Evolutionary conservation across 257 asterid genomes (phyloP), one percentile per base, ranked within the genome.

Genomic region (Gentiana macrophylla): DNA sequence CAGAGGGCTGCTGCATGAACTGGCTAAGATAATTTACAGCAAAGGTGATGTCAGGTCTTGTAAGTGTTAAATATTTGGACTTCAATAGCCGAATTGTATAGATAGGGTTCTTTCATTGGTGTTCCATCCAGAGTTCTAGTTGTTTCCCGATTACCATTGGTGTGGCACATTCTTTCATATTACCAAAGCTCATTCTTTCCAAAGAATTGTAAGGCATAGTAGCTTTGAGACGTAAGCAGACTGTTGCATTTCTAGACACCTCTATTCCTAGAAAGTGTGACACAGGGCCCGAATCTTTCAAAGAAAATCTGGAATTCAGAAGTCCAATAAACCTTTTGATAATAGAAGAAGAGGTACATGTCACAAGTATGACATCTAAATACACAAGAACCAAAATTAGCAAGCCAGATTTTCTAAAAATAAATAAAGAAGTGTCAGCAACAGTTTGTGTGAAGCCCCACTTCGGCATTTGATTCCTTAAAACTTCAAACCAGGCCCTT

Each of bases 61-160:
- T 38, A 5, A 38, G 4, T 1, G 44, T 38, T 5, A 38, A 5
- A 38, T 38, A 38, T 38, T 38, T 1, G 44, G 0, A 1, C 44
- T 0, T 2, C 44, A 38, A 5, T 3, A 49, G 4, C 0, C 0
- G 4, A 10, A 1, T 2, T 15, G 4, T 15, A 49, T 1, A 4
- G 52, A 49, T 4, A 8, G 12, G 3, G 5, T 3, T 49, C n/a
- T 5, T 10, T 10, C 3, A n/a, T 5, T 4, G n/a, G 5, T 10
- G 4, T 1, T 3, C 12, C n/a, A 1, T 10, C 32, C 0, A 0
- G 0, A 0, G 32, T 1, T 15, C 4, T 5, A 4, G 12, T 4
- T 4, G 12, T 49, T 15, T 49, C 3, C 3, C 4, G 0, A 1
- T 5, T n/a, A 49, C 32, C 24, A 49, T 49, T 1, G 32, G 24